Evolutionary conservation across 441 rosid species (phyloP).

Genomic region (Iberis amara): DNA sequence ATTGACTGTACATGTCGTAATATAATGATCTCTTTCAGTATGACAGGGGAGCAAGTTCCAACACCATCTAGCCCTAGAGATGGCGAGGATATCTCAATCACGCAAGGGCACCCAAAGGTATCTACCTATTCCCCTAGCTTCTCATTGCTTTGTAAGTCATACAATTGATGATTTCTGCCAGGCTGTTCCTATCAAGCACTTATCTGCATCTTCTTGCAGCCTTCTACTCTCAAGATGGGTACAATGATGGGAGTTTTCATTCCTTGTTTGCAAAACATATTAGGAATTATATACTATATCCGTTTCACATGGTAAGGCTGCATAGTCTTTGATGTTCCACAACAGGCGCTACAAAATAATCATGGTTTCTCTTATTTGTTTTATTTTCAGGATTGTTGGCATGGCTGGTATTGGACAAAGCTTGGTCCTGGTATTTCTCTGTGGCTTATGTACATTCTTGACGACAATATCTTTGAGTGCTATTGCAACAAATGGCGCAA

Average conservation of each 20-base stretch:
- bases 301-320: constrained; percentile 84
- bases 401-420: constrained; percentile 95
- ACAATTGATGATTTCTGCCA: constrained; percentile 13
- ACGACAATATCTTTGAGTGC: constrained; percentile 95
- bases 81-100: constrained; percentile 69
- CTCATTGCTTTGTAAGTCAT: constrained; percentile 12
- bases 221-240: constrained; percentile 67
- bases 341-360: constrained; percentile 18
- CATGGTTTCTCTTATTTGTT: constrained; percentile 25
- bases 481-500: constrained; percentile 99
- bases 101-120: constrained; percentile 47
- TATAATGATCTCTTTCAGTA: constrained; percentile 52
- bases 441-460: constrained; percentile 93
- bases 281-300: constrained; percentile 97
- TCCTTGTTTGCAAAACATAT: constrained; percentile 94
- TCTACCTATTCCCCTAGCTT: constrained; percentile 21
- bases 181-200: constrained; percentile 7
- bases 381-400: constrained; percentile 80
- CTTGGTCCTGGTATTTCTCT: constrained; percentile 68
- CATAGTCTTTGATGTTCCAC: constrained; percentile 21
- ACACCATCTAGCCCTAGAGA: constrained; percentile 86
- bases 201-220: constrained; percentile 50
- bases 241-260: constrained; percentile 99
- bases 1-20: constrained; percentile 14
- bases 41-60: constrained; percentile 76